Conservation (phyloP, 1,139 yeast genomes). For the Suhomyces guaymorum region DNA sequence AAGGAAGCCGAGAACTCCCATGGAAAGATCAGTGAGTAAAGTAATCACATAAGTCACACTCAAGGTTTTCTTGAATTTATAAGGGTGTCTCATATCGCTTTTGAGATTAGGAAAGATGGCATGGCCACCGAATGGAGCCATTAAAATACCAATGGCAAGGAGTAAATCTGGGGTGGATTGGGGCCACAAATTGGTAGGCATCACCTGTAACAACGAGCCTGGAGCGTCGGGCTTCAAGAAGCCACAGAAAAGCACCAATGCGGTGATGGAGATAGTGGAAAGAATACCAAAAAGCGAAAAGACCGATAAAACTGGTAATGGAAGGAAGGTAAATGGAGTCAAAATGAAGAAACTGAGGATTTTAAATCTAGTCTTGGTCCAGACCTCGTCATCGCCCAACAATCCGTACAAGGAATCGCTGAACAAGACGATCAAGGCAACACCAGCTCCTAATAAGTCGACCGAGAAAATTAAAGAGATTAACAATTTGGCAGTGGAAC, state of each 20-base stretch:
- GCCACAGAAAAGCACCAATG: slow-evolving; percentile 43
- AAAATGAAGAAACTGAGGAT: slow-evolving; percentile 41
- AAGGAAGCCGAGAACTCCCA: slow-evolving; percentile 78
- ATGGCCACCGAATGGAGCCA: slow-evolving; percentile 68
- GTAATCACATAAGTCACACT: slow-evolving; percentile 54
- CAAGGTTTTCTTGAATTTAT: slow-evolving; percentile 43
- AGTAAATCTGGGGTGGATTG: slow-evolving; percentile 40
- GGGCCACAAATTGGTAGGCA: slow-evolving; percentile 54
- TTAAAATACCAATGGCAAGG: slow-evolving; percentile 54
- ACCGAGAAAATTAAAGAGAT: slow-evolving; percentile 44
- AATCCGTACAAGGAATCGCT: slow-evolving; percentile 53
- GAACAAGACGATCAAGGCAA: slow-evolving; percentile 53
- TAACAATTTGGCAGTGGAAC: slow-evolving; percentile 45
- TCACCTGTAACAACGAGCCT: slow-evolving; percentile 41
- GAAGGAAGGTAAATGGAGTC: slow-evolving; percentile 50
- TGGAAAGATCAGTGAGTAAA: slow-evolving; percentile 65
- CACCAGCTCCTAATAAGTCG: slow-evolving; percentile 59
- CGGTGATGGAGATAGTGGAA: slow-evolving; percentile 46
- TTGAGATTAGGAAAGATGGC: slow-evolving; percentile 61
- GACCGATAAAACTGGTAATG: slow-evolving; percentile 45
- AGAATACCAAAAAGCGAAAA: slow-evolving; percentile 48
- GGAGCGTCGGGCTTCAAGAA: slow-evolving; percentile 40
- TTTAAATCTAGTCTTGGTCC: slow-evolving; percentile 44
- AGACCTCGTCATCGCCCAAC: slow-evolving; percentile 38
- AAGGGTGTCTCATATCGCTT: slow-evolving; percentile 58